A percentile compares a stretch with the other conserved stretches of the same genome.
These are phyloP conservation scores for Letharia lupina DNA, from an alignment of 495 filamentous ascomycete genomes.

Conservation along the genomic window DNA sequence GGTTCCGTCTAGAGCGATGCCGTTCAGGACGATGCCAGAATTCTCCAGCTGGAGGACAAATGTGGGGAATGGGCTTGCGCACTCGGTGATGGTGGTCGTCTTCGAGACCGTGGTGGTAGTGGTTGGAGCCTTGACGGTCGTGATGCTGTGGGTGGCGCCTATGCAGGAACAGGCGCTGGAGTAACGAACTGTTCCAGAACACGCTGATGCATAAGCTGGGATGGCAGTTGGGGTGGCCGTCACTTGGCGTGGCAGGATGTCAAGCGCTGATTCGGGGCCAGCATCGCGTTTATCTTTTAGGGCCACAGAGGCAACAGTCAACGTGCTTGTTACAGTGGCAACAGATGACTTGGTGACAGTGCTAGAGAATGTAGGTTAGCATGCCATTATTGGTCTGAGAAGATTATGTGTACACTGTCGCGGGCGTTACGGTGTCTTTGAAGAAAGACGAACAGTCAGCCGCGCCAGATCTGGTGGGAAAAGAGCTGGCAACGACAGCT, in stretches of 20 bases:
- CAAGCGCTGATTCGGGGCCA: not conserved
- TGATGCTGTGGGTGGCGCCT: conserved; percentile 18
- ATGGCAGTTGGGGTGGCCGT: conserved; percentile 5
- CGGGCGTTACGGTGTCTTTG: not conserved
- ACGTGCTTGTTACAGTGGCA: conserved; percentile 1
- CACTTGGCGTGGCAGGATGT: not conserved
- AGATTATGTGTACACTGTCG: not conserved
- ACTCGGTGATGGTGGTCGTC: not conserved
- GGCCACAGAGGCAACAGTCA: not conserved
- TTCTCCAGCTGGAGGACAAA: conserved; percentile 3
- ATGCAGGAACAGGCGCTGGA: conserved; percentile 24
- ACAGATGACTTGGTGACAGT: conserved; percentile 3
- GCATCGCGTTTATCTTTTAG: not conserved
- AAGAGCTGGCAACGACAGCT: conserved; percentile 3
- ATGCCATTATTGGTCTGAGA: not conserved
- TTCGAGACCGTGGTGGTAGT: not conserved
- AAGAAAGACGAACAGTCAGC: conserved; percentile 7
- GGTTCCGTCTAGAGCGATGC: not conserved
- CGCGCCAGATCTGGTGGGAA: not conserved
- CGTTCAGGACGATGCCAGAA: conserved; percentile 1
- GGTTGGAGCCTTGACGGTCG: not conserved
- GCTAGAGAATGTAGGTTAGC: not conserved
- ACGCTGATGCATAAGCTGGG: conserved; percentile 22
- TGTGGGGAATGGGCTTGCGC: not conserved
- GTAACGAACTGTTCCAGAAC: conserved; percentile 20